These are phyloP conservation scores for Gyromitra esculenta DNA, from an alignment of 2,329 filamentous ascomycete species.

Conservation along the genomic window DNA sequence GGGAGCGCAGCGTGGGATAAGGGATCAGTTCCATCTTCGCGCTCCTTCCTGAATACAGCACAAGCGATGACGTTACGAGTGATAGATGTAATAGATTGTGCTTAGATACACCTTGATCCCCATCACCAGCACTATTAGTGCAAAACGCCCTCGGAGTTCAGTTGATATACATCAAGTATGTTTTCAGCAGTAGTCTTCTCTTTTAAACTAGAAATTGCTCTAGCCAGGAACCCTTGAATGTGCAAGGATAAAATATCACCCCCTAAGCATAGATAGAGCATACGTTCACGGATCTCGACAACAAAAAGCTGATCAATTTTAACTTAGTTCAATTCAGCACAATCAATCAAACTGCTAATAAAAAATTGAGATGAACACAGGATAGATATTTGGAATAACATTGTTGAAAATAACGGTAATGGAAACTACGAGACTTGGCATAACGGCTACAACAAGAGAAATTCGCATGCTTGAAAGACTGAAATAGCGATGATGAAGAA, in stretches of 20 bases:
- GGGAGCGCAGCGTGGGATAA: no score
- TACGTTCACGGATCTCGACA: no score
- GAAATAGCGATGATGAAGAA: background rate
- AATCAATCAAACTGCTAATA: background rate
- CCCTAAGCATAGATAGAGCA: no score
- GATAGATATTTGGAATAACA: background rate
- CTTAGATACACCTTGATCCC: background rate
- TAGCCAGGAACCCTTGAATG: no score
- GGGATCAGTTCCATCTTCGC: background rate
- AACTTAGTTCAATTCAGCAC: no score
- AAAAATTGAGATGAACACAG: background rate
- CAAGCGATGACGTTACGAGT: background rate
- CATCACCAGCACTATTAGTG: background rate
- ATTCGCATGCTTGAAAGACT: background rate
- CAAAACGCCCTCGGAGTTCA: no score
- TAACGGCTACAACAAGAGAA: background rate
- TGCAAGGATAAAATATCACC: no score
- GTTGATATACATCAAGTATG: no score
- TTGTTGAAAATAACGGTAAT: background rate
- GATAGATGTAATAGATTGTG: constrained; percentile 1
- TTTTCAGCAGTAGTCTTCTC: no score
- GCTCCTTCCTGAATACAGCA: background rate
- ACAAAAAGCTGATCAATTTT: no score
- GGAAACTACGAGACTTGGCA: background rate
- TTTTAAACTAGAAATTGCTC: no score